Evolutionary conservation across 2,329 filamentous ascomycete species (phyloP).

Genomic region (Penicillium sp.): DNA sequence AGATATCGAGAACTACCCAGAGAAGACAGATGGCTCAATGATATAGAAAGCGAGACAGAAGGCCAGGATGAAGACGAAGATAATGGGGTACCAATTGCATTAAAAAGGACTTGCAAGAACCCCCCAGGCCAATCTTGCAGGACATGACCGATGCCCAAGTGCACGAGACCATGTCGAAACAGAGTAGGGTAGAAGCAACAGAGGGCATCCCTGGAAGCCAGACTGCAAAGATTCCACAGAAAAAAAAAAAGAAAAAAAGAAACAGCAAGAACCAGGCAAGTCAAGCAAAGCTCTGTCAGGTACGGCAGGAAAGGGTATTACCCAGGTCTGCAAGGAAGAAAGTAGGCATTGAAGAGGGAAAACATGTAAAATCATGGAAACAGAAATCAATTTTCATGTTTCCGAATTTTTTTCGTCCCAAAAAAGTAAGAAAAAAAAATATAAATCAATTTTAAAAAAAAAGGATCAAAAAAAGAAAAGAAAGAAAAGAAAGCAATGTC

Average conservation of each 20-base stretch:
- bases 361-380: background rate
- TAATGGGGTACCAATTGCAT: constrained; percentile 24
- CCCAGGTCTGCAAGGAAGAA: constrained; percentile 19
- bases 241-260: constrained; percentile 27
- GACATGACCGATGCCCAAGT: constrained; percentile 25
- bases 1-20: background rate
- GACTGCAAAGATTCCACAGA: constrained; percentile 28
- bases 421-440: background rate
- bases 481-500: background rate
- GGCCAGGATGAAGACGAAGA: background rate
- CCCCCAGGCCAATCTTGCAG: constrained; percentile 18
- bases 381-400: background rate
- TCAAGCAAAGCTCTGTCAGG: constrained; percentile 27
- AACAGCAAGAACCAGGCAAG: constrained; percentile 17
- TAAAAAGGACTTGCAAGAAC: constrained; percentile 20
- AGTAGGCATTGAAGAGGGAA: constrained; percentile 3
- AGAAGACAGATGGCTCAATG: background rate
- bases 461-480: constrained; percentile 11
- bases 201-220: constrained; percentile 26
- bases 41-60: background rate
- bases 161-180: constrained; percentile 33
- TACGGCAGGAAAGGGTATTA: constrained; percentile 22
- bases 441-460: background rate
- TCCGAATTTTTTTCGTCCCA: background rate
- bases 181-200: constrained; percentile 20